A percentile compares a stretch with the other conserved stretches of the same genome.
These are phyloP conservation scores for Zymoseptoria pseudotritici DNA, from an alignment of 2,329 filamentous ascomycete species.

Conservation along the genomic window DNA sequence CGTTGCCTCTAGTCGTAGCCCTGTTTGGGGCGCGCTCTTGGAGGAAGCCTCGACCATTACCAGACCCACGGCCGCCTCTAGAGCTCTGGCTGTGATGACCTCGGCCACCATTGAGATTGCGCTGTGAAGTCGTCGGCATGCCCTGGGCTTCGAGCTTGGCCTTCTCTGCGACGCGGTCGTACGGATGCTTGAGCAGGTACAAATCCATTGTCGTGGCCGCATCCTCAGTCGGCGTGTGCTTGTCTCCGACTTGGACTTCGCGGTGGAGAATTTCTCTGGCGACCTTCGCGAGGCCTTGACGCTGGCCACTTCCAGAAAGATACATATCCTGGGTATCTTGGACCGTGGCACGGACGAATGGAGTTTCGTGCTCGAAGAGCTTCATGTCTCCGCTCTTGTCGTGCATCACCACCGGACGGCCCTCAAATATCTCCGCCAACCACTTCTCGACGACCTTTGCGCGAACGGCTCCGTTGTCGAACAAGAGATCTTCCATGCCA, in stretches of 20 bases:
- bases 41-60: neutral
- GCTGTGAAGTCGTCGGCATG: neutral
- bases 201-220: neutral
- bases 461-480: conserved; percentile 8
- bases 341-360: neutral
- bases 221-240: neutral
- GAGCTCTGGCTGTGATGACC: no score
- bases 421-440: conserved; percentile 6
- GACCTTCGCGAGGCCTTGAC: neutral
- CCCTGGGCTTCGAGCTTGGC: conserved; percentile 2
- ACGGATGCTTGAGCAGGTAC: conserved; percentile 2
- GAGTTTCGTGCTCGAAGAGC: conserved; percentile 1
- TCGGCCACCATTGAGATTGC: no score
- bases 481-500: conserved; percentile 1
- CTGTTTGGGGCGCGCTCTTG: neutral
- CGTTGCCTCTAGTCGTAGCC: neutral
- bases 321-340: conserved; percentile 10
- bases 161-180: conserved; percentile 6
- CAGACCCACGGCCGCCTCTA: no score
- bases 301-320: neutral
- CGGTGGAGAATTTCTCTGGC: neutral
- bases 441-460: conserved; percentile 7
- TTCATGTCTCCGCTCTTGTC: conserved; percentile 5
- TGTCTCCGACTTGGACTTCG: neutral
- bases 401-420: conserved; percentile 10